Percentiles rank a stretch among this genome's conserved stretches.
Evolutionary conservation across 306 rosid species (phyloP).

Genomic region (Medicago ruthenica): DNA sequence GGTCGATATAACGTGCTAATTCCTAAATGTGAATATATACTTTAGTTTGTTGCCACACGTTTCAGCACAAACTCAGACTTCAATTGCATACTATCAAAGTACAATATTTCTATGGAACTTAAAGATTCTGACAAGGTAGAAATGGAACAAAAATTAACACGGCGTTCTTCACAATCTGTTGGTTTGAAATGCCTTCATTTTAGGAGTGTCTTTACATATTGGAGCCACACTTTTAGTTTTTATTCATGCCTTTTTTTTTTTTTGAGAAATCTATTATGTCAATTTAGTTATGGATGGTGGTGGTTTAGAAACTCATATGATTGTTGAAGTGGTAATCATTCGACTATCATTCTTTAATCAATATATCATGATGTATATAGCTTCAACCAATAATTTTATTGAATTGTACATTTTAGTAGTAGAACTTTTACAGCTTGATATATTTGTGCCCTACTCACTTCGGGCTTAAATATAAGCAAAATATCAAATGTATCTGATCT

Average conservation of each 20-base stretch:
- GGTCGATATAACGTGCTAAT: conserved; percentile 25
- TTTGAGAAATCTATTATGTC: background rate
- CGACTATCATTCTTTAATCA: conserved; percentile 14
- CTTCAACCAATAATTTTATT: conserved; percentile 15
- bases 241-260: background rate
- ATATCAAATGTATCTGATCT: too few species aligned
- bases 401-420: background rate
- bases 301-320: conserved; percentile 9
- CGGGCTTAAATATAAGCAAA: too few species aligned
- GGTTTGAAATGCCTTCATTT: background rate
- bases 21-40: conserved; percentile 37
- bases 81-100: conserved; percentile 31
- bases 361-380: conserved; percentile 9
- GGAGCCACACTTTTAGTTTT: conserved; percentile 15
- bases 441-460: too few species aligned
- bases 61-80: conserved; percentile 16
- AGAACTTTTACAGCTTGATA: too few species aligned
- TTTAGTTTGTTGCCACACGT: conserved; percentile 20
- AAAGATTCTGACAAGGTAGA: conserved; percentile 32
- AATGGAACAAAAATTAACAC: conserved; percentile 8
- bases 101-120: background rate
- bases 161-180: background rate
- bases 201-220: background rate
- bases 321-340: conserved; percentile 26
- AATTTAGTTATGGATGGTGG: conserved; percentile 11